phyloP scores from a whole-genome alignment of 257 asterid species.

The Fraxinus pennsylvanica region DNA sequence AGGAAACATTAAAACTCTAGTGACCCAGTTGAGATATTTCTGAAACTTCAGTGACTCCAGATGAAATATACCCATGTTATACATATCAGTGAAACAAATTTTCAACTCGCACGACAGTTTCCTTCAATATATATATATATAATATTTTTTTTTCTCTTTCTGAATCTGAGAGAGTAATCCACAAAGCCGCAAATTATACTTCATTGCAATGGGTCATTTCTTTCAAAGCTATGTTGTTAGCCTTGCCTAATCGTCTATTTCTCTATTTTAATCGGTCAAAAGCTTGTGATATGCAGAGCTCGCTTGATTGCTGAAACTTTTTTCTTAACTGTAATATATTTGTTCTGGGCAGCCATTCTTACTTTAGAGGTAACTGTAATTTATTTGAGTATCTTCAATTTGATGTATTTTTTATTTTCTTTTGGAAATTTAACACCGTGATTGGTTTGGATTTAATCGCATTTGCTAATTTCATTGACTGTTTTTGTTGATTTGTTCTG shows the following conservation, averaged over 20 bases:
- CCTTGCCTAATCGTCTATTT: background rate
- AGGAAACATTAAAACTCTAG: no score
- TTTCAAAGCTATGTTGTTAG: no score
- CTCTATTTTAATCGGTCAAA: background rate
- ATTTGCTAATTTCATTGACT: conserved; percentile 8
- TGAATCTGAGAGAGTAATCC: no score
- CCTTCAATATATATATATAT: no score
- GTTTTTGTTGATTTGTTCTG: background rate
- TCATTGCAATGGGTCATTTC: no score
- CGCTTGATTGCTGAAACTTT: background rate
- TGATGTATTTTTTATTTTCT: background rate
- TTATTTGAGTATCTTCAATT: background rate
- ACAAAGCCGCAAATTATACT: no score
- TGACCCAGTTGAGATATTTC: no score
- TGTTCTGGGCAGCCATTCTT: conserved; percentile 32
- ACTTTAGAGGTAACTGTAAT: conserved; percentile 29
- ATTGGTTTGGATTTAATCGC: conserved; percentile 5
- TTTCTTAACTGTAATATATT: background rate
- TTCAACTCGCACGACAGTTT: no score
- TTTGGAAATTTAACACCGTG: conserved; percentile 3
- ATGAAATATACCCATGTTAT: no score
- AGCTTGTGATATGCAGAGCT: background rate
- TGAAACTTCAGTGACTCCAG: no score
- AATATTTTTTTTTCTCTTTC: no score
- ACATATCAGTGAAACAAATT: no score